These are phyloP conservation scores for Phalaenopsis aphrodite DNA, from an alignment of 106 monocot genomes.

Conservation along the genomic window DNA sequence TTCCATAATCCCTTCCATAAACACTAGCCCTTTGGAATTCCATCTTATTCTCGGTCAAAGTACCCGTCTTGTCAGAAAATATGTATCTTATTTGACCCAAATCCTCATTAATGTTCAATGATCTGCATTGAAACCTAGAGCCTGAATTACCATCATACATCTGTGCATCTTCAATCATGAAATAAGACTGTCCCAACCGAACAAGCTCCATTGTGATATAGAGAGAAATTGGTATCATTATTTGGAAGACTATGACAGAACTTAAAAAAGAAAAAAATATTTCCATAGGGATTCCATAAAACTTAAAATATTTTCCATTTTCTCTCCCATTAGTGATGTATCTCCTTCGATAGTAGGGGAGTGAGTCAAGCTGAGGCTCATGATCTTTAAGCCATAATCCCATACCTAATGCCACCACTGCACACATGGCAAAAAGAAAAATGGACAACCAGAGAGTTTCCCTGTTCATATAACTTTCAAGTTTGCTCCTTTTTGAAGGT, in stretches of 20 bases:
- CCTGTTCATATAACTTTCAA: slow-evolving; percentile 97
- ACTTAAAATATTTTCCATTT: slow-evolving; percentile 74
- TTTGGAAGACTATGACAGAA: slow-evolving; percentile 92
- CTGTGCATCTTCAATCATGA: slow-evolving; percentile 85
- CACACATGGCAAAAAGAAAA: slow-evolving; percentile 83
- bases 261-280: slow-evolving; percentile 95
- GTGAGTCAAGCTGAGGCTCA: slow-evolving; percentile 53
- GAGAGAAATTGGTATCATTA: slow-evolving; percentile 99
- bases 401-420: slow-evolving; percentile 92
- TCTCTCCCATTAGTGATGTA: slow-evolving; percentile 52
- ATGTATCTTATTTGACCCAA: slow-evolving; percentile 91
- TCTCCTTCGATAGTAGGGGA: slow-evolving; percentile 83
- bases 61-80: slow-evolving; percentile 98
- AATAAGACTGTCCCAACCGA: slow-evolving; percentile 92
- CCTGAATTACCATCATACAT: slow-evolving; percentile 86
- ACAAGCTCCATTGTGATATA: slow-evolving; percentile 98
- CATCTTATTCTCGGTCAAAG: slow-evolving; percentile 97
- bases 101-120: slow-evolving; percentile 98
- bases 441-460: slow-evolving; percentile 92
- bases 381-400: slow-evolving; percentile 74
- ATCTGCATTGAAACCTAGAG: slow-evolving; percentile 96
- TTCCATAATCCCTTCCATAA: slow-evolving; percentile 90
- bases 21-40: slow-evolving; percentile 81
- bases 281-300: slow-evolving; percentile 82
- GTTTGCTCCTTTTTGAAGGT: slow-evolving; percentile 88